Evolutionary conservation across 192 early-diverging fungal species (phyloP).

Genomic region (Gigaspora rosea): DNA sequence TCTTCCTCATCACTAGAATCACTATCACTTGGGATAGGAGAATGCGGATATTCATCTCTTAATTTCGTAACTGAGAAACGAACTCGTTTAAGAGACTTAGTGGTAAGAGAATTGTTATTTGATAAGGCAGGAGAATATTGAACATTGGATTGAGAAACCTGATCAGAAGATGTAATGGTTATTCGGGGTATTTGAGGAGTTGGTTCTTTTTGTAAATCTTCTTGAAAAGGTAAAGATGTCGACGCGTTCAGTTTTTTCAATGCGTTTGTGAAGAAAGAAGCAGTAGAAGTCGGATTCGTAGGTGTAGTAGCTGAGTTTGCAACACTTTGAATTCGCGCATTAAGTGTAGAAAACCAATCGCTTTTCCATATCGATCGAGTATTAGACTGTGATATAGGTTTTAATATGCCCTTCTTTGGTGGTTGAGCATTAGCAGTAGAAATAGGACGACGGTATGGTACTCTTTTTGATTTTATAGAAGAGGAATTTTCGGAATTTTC

Average conservation of each 20-base stretch:
- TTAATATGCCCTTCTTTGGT: constrained; percentile 20
- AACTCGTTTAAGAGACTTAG: constrained; percentile 51
- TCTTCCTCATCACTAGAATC: constrained; percentile 39
- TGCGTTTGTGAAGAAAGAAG: constrained; percentile 17
- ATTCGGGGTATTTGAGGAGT: neutral
- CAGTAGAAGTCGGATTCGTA: neutral
- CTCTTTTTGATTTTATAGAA: neutral
- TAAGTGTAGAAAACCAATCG: constrained; percentile 20
- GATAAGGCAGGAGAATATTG: neutral
- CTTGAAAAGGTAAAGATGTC: neutral
- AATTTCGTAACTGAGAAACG: constrained; percentile 56
- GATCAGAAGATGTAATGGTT: neutral
- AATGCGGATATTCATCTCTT: constrained; percentile 50
- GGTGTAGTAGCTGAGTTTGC: neutral
- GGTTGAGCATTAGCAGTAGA: neutral
- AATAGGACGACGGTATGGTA: neutral
- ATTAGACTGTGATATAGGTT: constrained; percentile 2
- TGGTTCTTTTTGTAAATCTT: neutral
- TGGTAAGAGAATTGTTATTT: neutral
- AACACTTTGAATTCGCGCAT: constrained; percentile 17
- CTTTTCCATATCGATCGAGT: constrained; percentile 8
- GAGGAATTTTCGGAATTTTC: too few species aligned
- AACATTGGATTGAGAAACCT: constrained; percentile 2
- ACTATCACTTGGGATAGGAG: constrained; percentile 11
- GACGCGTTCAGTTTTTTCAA: constrained; percentile 9